Conservation (phyloP, 2,329 filamentous ascomycete species). For the Diaporthe aspalathi region DNA sequence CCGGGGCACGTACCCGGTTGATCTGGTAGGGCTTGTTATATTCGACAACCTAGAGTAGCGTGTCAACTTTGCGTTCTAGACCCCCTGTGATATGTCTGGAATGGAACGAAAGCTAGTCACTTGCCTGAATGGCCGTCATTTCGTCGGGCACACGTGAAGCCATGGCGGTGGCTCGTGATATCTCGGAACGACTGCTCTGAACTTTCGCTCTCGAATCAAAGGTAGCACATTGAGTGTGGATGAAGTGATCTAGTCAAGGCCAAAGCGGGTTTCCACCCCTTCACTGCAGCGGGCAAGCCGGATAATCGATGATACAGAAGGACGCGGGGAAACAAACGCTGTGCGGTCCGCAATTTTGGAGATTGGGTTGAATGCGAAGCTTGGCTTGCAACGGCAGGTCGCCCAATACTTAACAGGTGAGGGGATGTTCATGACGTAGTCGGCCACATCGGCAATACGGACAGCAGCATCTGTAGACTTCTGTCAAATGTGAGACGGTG, state of each 20-base stretch:
- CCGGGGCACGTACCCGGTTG: slow-evolving; percentile 60
- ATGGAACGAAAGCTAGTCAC: background rate
- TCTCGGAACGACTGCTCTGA: too few species aligned
- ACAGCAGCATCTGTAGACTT: background rate
- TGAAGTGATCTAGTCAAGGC: background rate
- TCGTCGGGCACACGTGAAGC: slow-evolving; percentile 17
- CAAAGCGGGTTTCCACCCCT: background rate
- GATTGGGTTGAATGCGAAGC: background rate
- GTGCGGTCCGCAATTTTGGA: too few species aligned
- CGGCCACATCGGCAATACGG: background rate
- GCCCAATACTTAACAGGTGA: background rate
- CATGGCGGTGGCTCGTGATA: background rate
- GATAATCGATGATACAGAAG: background rate
- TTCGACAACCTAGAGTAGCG: slow-evolving; percentile 46
- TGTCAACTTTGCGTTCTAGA: background rate
- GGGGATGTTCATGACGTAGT: slow-evolving; percentile 17
- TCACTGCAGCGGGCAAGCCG: background rate
- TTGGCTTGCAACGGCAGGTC: background rate
- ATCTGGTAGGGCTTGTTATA: slow-evolving; percentile 67
- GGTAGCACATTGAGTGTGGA: too few species aligned
- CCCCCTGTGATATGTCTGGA: too few species aligned
- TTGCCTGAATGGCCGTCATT: slow-evolving; percentile 37
- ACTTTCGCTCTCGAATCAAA: background rate
- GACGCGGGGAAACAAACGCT: background rate
- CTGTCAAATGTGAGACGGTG: background rate